Evolutionary conservation across 2,329 filamentous ascomycete species (phyloP), one percentile per base, ranked within the genome.

Genomic region (Setomelanomma holmii): DNA sequence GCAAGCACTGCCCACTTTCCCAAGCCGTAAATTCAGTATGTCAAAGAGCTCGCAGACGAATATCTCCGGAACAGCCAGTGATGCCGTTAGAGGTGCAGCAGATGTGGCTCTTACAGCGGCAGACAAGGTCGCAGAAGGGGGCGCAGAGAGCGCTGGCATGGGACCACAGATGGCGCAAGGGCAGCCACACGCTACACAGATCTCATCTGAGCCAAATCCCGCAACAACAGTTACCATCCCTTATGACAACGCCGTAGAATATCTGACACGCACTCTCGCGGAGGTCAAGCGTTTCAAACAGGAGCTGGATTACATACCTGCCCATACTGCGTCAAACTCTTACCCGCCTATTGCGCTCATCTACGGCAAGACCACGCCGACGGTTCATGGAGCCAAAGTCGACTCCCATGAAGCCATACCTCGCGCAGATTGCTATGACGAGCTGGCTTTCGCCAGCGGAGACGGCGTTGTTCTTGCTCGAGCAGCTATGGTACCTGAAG

Each of bases 381-480:
- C 93, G 0, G 90, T 96, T 1, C 91, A 87, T 68, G 91, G 89
- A 0, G 91, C 90, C 0, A 86, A 88, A 39, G 91, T 98, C 0
- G 78, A 83, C 12, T 85, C 86, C 2, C 80, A 83, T 3, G 91
- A 93, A 47, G 86, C 83, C 0, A 96, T 97, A 60, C 84, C 86
- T 43, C 85, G 86, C 55, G 79, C 85, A 0, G 91, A 96, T 72
- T 88, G 86, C 0, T 97, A 96, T 71, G 91, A 96, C 60, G 88
- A 96, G 63, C 80, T 98, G 2, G 84, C 91, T 0, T 97, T 97
- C 76, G 89, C 89, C 0, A 88, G 88, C 19, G 92, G 93, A 2
- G 93, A 98, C 69, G 93, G 93, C 0, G 93, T 98, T 0, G 91
- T 93, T 48, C 82, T 97, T 5, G 90, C 93, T 0, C 86, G 86